phyloP scores from a whole-genome alignment of 257 asterid genomes.

The Parsonsia alboflavescens region DNA sequence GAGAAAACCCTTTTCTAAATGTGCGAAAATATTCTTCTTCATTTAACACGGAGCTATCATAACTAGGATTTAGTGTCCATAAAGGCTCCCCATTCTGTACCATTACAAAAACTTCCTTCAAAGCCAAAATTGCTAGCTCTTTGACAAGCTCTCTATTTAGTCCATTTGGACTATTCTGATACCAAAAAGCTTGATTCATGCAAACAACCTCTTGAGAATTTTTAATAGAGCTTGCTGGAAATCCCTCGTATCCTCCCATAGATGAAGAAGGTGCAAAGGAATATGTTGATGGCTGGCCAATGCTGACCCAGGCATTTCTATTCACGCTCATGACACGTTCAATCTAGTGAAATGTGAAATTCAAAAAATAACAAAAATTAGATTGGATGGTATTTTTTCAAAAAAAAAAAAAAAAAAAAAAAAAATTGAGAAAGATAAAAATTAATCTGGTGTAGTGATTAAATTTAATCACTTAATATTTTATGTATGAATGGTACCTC shows the following conservation, averaged over 20 bases:
- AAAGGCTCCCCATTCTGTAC: background rate
- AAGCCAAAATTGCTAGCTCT: background rate
- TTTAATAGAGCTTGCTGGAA: background rate
- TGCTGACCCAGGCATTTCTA: background rate
- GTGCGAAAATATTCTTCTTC: constrained; percentile 37
- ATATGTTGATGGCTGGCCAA: background rate
- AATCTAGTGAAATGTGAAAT: background rate
- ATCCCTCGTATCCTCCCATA: background rate
- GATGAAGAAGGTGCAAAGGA: background rate
- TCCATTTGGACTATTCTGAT: background rate
- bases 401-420: too few species aligned
- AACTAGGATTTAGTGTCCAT: background rate
- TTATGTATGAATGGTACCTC: too few species aligned
- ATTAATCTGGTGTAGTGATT: too few species aligned
- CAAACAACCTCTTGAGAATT: background rate
- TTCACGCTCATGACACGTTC: background rate
- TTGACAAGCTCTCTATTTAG: background rate
- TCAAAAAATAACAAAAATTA: too few species aligned
- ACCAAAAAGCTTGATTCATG: background rate
- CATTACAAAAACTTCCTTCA: background rate
- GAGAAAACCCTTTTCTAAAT: constrained; percentile 38
- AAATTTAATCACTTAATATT: too few species aligned
- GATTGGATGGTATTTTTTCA: too few species aligned
- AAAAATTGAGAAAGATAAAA: too few species aligned
- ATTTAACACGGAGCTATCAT: constrained; percentile 13